These are phyloP conservation scores for Colletotrichum nymphaeae DNA, from an alignment of 2,329 filamentous ascomycete species.

Conservation along the genomic window DNA sequence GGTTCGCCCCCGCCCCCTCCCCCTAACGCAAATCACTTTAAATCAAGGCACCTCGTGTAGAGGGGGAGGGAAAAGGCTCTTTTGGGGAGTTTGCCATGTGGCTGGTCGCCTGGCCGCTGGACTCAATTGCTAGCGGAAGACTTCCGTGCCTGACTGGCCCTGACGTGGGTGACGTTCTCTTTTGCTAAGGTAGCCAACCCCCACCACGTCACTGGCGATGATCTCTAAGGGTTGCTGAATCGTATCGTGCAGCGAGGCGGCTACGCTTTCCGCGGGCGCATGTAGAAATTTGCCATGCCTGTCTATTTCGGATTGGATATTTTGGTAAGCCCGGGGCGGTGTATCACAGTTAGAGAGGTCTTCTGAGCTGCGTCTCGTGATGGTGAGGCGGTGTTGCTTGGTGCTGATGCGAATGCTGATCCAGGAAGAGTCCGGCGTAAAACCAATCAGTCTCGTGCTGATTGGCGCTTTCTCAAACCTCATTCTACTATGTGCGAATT, in stretches of 20 bases:
- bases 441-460: not conserved
- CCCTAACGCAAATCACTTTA: not conserved
- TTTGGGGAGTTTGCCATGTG: not conserved
- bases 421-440: not conserved
- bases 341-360: not conserved
- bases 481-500: not conserved
- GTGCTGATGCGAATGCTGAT: not conserved
- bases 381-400: not conserved
- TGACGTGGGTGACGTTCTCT: not conserved
- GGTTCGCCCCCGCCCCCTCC: too few species aligned
- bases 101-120: too few species aligned
- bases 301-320: not conserved
- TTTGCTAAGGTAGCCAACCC: too few species aligned
- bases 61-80: too few species aligned
- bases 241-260: not conserved
- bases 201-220: constrained; percentile 25
- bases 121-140: constrained; percentile 6
- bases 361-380: not conserved
- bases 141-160: not conserved
- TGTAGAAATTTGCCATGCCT: not conserved
- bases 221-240: not conserved
- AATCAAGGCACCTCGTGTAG: not conserved
- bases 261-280: not conserved
- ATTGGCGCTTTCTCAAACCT: not conserved
- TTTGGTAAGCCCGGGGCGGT: not conserved